Evolutionary conservation across 2,329 filamentous ascomycete genomes (phyloP), one percentile per base, ranked within the genome.

Genomic region (Fusarium paranaense): DNA sequence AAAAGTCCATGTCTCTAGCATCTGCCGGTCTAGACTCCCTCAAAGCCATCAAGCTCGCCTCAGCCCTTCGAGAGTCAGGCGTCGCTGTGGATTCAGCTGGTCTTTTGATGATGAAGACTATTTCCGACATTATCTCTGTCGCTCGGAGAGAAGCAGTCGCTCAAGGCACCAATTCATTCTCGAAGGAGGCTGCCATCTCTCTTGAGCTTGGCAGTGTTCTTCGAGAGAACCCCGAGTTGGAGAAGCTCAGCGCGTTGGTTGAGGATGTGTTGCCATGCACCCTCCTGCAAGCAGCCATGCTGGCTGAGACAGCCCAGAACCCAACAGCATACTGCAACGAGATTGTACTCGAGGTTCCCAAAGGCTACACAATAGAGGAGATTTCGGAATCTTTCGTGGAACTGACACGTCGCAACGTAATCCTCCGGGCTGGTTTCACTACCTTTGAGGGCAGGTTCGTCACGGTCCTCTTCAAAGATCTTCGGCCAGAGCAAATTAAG

Each of bases 201-300:
- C n/a, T 66, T 0, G 62, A 78, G 5, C 59, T 79, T 63, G 27
- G 57, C 11, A 52, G 47, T 6, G 67, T 82, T 13, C n/a, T 74
- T 18, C 52, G 63, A 16, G 64, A 73, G 7, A 73, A 76, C 33
- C 25, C 75, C 9, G 62, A 35, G 10, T 27, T 76, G 9, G 47
- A 69, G 6, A 57, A 57, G 42, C 67, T 81, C 9, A 42, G 73
- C 10, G 69, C 77, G 3, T 64, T 81, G 3, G 71, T 86, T 11
- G 82, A 86, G 37, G 81, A 84, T 27, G 77, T 91, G n/a, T 79
- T 87, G 20, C 87, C 87, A 6, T 97, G 94, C 80, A 95, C 92
- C 5, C 88, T 91, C 16, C 85, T 97, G 11, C 95, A 98, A 77
- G 84, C 88, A 20, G 91, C 94, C 2, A 97, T 98, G 94, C 86